Base-by-base conservation (phyloP, 2,329 filamentous ascomycete genomes). In the Chaetomium sp. region DNA sequence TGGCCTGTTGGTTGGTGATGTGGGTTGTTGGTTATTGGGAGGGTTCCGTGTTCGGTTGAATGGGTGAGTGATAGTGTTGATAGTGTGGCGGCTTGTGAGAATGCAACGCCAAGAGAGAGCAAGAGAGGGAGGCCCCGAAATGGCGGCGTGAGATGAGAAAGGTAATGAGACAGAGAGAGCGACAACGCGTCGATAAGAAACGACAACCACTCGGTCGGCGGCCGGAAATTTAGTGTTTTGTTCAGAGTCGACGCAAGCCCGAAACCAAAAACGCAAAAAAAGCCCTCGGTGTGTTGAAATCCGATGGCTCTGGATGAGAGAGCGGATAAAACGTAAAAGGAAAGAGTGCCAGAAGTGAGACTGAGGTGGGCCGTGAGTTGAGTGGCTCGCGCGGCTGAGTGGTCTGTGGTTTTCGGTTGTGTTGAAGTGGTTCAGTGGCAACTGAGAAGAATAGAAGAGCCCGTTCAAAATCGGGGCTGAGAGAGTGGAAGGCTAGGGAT, bases 161-260 rank as follows among this genome's bases (percentile, higher is more conserved):
- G 58, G 46, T 27, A 27, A 27, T 27, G 3, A 27, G 19, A 27
- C 19, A 59, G 32, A 36, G 6, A 11, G 43, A 53, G 48, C 48
- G 46, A 61, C 11, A 42, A 52, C 48, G 49, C 43, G 53, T 44
- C 43, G 44, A 55, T 55, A 33, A 52, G 44, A 52, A 42, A 45
- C 44, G 53, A 49, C 35, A 10, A 40, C 10, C 45, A 49, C 49
- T 36, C 50, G 34, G 37, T 40, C 44, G 27, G 37, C 38, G 41
- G 27, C 34, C 35, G 33, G 12, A 6, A 9, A 40, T 46, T 45
- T 12, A 35, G 4, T 35, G 36, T 38, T 6, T 34, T n/a, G 4
- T 12, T 34, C 32, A 36, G 10, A 42, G 42, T 10, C 34, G 42
- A 41, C 27, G 37, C 50, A 42, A 27, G 19, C 19, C 19, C 19